Percentiles rank a stretch among this genome's conserved stretches.
Conservation (phyloP, 2,329 filamentous ascomycete species). For the Stachybotrys chlorohalonatus region DNA sequence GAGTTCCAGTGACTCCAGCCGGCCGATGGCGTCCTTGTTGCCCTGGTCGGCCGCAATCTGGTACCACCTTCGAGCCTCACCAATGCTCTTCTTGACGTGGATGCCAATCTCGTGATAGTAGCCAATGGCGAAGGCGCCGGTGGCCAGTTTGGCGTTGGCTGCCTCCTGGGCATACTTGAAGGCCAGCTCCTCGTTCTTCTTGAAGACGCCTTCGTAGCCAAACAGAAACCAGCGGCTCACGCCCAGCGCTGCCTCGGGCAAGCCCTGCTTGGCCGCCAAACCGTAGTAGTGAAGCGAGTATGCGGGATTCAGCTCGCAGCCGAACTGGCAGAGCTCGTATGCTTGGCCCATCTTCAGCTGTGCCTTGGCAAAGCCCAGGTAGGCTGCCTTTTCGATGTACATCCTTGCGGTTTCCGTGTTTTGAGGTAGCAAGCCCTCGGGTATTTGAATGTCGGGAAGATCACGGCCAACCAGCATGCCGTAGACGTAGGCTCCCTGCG, state of each 20-base stretch:
- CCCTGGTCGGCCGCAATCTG: slow-evolving; percentile 80
- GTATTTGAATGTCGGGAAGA: slow-evolving; percentile 80
- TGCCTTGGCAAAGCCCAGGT: slow-evolving; percentile 89
- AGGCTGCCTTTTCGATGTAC: slow-evolving; percentile 94
- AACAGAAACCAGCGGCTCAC: slow-evolving; percentile 99
- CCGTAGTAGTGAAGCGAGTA: slow-evolving; percentile 94
- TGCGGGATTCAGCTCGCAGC: slow-evolving; percentile 89
- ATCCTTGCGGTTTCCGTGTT: slow-evolving; percentile 67
- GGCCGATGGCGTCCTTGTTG: slow-evolving; percentile 76
- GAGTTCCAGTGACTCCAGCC: slow-evolving; percentile 76
- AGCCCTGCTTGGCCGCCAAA: slow-evolving; percentile 82
- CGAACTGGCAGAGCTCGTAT: slow-evolving; percentile 87
- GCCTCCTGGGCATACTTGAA: slow-evolving; percentile 87
- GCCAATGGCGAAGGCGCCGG: slow-evolving; percentile 91
- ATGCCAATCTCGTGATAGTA: slow-evolving; percentile 98
- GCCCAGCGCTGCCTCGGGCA: slow-evolving; percentile 87
- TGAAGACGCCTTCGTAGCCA: slow-evolving; percentile 83
- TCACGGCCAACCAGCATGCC: slow-evolving; percentile 91
- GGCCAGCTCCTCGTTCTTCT: slow-evolving; percentile 91
- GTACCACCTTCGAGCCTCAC: slow-evolving; percentile 84
- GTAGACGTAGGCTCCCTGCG: slow-evolving; percentile 90
- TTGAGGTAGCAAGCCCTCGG: slow-evolving; percentile 57
- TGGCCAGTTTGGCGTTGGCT: slow-evolving; percentile 70
- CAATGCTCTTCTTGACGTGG: slow-evolving; percentile 72
- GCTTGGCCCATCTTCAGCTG: slow-evolving; percentile 96